Evolutionary conservation across 2,329 filamentous ascomycete species (phyloP).

Genomic region (Colletotrichum incanum): DNA sequence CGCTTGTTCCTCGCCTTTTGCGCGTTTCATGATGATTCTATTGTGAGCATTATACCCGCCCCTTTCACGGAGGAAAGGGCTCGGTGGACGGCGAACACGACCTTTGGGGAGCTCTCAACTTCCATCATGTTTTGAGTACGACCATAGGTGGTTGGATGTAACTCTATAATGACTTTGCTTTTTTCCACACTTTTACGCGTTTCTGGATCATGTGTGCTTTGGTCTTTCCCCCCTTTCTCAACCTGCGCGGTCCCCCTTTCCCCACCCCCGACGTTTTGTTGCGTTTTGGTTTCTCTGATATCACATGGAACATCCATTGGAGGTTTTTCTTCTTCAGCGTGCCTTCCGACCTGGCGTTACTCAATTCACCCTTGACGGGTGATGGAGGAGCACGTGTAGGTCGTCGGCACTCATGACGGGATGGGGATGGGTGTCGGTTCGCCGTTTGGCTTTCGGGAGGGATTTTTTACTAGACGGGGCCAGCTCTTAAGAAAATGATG

Average conservation of each 20-base stretch:
- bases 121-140: slow-evolving; percentile 41
- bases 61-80: slow-evolving; percentile 22
- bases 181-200: slow-evolving; percentile 11
- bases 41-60: slow-evolving; percentile 42
- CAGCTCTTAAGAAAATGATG: slow-evolving; percentile 21
- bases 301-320: slow-evolving; percentile 28
- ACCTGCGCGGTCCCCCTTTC: neutral
- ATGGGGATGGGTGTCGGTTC: neutral
- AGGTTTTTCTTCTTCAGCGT: slow-evolving; percentile 29
- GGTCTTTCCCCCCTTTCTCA: neutral
- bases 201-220: slow-evolving; percentile 22
- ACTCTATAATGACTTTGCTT: slow-evolving; percentile 39
- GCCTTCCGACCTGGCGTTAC: neutral
- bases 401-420: slow-evolving; percentile 20
- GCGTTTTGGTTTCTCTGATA: slow-evolving; percentile 32
- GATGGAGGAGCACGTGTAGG: neutral
- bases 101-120: slow-evolving; percentile 24
- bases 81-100: slow-evolving; percentile 42
- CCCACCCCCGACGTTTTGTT: slow-evolving; percentile 6
- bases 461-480: slow-evolving; percentile 1
- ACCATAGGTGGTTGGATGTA: slow-evolving; percentile 31
- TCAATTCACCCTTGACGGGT: slow-evolving; percentile 27
- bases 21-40: slow-evolving; percentile 31
- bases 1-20: slow-evolving; percentile 12
- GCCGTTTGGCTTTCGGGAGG: neutral